Conservation (phyloP, 1,139 yeast genomes). For the Trichomonascaceae sp. region DNA sequence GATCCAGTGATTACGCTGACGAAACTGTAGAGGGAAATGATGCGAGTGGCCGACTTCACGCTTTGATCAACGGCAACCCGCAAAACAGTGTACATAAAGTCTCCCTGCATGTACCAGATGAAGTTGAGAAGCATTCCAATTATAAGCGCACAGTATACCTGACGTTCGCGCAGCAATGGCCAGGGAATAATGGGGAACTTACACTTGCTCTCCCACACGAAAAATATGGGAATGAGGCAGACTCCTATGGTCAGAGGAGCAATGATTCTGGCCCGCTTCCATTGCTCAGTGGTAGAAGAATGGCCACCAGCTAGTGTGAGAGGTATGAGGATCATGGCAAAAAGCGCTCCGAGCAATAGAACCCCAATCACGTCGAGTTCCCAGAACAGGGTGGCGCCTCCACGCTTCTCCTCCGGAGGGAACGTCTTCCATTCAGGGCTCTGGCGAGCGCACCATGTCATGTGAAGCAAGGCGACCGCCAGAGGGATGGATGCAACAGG, state of each 20-base stretch:
- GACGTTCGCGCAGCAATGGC: slow-evolving; percentile 46
- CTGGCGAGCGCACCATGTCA: slow-evolving; percentile 40
- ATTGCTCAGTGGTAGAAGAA: slow-evolving; percentile 30
- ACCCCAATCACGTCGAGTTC: slow-evolving; percentile 44
- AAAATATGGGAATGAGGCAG: slow-evolving; percentile 39
- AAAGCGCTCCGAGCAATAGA: slow-evolving; percentile 34
- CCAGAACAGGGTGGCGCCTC: slow-evolving; percentile 29
- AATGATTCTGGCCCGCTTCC: slow-evolving; percentile 45
- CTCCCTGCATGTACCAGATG: slow-evolving; percentile 57
- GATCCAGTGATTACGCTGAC: slow-evolving; percentile 53
- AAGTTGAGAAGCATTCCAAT: slow-evolving; percentile 44
- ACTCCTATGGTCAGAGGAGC: slow-evolving; percentile 57
- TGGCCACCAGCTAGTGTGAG: slow-evolving; percentile 55
- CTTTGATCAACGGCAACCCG: slow-evolving; percentile 49
- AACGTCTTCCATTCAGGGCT: slow-evolving; percentile 34
- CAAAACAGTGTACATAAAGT: slow-evolving; percentile 50
- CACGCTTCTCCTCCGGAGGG: slow-evolving; percentile 16
- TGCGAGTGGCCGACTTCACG: slow-evolving; percentile 52
- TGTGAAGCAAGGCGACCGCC: slow-evolving; percentile 38
- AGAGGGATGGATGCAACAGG: slow-evolving; percentile 54
- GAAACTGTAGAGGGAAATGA: slow-evolving; percentile 48
- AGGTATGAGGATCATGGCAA: slow-evolving; percentile 39
- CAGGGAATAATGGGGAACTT: slow-evolving; percentile 51
- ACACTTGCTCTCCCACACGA: slow-evolving; percentile 42
- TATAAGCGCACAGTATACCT: slow-evolving; percentile 49